phyloP scores from a whole-genome alignment of 1,284 basidiomycete species.

The Termitomyces sp. region DNA sequence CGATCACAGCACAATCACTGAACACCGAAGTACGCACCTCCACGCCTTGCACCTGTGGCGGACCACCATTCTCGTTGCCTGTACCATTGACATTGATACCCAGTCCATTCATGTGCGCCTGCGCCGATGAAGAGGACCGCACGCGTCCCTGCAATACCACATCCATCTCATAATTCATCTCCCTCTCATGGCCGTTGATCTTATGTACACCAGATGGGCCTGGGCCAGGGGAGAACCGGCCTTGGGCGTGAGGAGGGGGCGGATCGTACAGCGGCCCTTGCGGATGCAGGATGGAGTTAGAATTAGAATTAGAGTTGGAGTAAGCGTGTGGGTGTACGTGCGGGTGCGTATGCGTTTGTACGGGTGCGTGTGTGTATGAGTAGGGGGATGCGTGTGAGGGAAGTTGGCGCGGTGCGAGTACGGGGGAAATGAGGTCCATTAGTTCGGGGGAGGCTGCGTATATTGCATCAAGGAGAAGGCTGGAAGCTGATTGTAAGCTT shows the following conservation, averaged over 20 bases:
- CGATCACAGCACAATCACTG: no score
- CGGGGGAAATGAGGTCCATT: constrained; percentile 12
- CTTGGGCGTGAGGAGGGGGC: neutral
- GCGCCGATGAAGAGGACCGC: no score
- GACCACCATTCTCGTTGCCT: neutral
- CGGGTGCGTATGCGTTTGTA: neutral
- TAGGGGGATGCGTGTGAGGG: neutral
- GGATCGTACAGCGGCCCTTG: neutral
- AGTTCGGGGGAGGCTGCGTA: constrained; percentile 16
- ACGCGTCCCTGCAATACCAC: no score
- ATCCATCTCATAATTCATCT: no score
- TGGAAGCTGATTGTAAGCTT: neutral
- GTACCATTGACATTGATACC: neutral
- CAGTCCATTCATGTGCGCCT: no score
- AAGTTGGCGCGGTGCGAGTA: neutral
- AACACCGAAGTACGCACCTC: neutral
- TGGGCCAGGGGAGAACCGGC: neutral
- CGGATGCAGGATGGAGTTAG: neutral
- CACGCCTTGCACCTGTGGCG: neutral
- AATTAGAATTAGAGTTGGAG: neutral
- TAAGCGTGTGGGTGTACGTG: neutral
- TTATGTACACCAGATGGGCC: neutral
- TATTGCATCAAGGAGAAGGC: constrained; percentile 25
- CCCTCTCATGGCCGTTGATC: no score
- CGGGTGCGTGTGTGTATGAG: neutral